Evolutionary conservation across 805 yeast genomes (phyloP).

Genomic region (Zygoascus biomembranicola): DNA sequence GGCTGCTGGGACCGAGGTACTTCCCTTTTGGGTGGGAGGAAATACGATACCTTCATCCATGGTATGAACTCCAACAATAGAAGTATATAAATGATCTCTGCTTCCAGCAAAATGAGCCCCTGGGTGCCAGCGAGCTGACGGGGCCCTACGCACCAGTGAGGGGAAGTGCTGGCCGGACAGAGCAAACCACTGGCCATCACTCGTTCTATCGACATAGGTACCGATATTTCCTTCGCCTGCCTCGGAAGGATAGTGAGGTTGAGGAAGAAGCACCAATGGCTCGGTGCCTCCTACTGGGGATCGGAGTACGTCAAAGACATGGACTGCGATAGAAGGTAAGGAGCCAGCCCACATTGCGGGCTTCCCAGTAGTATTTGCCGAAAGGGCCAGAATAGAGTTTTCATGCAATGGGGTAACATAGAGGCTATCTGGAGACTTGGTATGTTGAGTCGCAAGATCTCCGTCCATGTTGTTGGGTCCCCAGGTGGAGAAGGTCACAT

Average conservation of each 20-base stretch:
- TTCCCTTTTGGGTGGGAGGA: not conserved
- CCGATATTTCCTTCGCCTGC: slow-evolving; percentile 27
- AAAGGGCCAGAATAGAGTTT: slow-evolving; percentile 57
- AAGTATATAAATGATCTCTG: slow-evolving; percentile 6
- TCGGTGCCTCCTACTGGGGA: slow-evolving; percentile 8
- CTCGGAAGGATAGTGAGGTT: slow-evolving; percentile 23
- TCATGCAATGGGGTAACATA: slow-evolving; percentile 82
- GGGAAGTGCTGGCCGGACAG: slow-evolving; percentile 73
- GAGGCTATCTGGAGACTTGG: slow-evolving; percentile 54
- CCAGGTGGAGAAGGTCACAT: slow-evolving; percentile 82
- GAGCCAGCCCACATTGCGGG: slow-evolving; percentile 73
- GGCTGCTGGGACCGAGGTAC: not conserved
- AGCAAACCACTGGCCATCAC: slow-evolving; percentile 68
- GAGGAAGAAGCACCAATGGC: slow-evolving; percentile 28
- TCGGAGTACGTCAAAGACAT: slow-evolving; percentile 67
- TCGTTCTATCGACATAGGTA: slow-evolving; percentile 60
- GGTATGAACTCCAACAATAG: slow-evolving; percentile 22
- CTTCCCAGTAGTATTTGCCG: slow-evolving; percentile 54
- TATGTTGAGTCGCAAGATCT: slow-evolving; percentile 37
- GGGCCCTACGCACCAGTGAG: slow-evolving; percentile 72
- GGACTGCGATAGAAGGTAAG: slow-evolving; percentile 62
- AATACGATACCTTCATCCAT: not conserved
- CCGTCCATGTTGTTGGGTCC: slow-evolving; percentile 81
- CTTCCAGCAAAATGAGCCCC: slow-evolving; percentile 25
- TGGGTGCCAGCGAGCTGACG: slow-evolving; percentile 48